phyloP scores from a whole-genome alignment of 2,329 filamentous ascomycete genomes.

The Exophiala sideris region DNA sequence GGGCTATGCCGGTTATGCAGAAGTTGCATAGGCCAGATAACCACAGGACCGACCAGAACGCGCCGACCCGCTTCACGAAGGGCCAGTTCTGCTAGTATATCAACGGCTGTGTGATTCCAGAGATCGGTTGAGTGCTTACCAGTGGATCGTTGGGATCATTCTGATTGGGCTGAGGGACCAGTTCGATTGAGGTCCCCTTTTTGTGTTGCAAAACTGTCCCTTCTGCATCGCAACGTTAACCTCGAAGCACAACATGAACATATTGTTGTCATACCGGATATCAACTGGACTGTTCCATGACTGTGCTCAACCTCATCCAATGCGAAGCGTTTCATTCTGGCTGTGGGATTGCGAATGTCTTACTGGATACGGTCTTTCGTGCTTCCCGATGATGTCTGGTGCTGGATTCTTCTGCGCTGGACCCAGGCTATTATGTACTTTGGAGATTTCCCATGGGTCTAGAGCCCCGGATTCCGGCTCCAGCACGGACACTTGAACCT shows the following conservation, averaged over 20 bases:
- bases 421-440: too few species aligned
- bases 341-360: neutral
- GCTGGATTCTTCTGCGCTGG: too few species aligned
- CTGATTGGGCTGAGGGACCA: neutral
- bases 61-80: neutral
- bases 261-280: constrained; percentile 3
- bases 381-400: too few species aligned
- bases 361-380: too few species aligned
- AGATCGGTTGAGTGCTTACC: neutral
- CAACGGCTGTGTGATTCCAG: too few species aligned
- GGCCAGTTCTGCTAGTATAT: constrained; percentile 3
- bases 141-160: constrained; percentile 1
- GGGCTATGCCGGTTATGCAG: constrained; percentile 5
- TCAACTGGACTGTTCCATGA: constrained; percentile 11
- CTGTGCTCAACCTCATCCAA: constrained; percentile 10
- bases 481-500: too few species aligned
- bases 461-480: too few species aligned
- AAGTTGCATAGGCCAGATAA: constrained; percentile 10
- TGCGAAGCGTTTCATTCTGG: constrained; percentile 2
- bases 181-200: neutral
- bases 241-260: neutral
- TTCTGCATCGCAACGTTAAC: neutral
- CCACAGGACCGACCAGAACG: constrained; percentile 5
- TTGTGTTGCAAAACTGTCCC: neutral
- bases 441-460: too few species aligned